phyloP scores from a whole-genome alignment of 371 early-diverging fungal species.

The Mortierella sp. region DNA sequence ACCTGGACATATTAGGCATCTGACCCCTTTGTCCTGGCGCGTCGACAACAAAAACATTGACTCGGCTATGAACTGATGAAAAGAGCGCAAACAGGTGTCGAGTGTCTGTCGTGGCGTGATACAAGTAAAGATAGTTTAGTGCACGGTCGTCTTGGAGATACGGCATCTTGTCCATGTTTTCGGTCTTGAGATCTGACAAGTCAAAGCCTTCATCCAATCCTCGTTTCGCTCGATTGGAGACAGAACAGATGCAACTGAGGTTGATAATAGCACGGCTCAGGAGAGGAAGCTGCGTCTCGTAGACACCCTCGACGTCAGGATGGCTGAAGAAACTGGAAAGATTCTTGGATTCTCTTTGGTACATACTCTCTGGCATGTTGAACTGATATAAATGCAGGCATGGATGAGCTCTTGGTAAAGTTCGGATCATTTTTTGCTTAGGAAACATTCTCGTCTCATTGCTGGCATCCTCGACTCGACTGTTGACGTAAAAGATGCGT shows the following conservation, averaged over 20 bases:
- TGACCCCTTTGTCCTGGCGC: constrained; percentile 71
- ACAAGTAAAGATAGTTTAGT: constrained; percentile 76
- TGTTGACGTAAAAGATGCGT: constrained; percentile 89
- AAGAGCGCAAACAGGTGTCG: constrained; percentile 85
- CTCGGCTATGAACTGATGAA: constrained; percentile 65
- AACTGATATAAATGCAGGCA: constrained; percentile 82
- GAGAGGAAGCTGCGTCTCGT: constrained; percentile 89
- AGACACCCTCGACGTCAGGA: constrained; percentile 92
- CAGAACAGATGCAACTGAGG: constrained; percentile 72
- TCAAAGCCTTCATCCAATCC: constrained; percentile 62
- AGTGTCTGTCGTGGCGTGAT: constrained; percentile 74
- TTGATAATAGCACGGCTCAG: constrained; percentile 84
- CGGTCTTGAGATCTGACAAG: constrained; percentile 68
- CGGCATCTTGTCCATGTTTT: constrained; percentile 36
- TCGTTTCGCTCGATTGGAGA: constrained; percentile 54
- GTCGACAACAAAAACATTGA: constrained; percentile 81
- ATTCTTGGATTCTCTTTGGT: constrained; percentile 74
- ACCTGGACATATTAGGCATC: constrained; percentile 76
- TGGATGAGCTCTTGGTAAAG: constrained; percentile 53
- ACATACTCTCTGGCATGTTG: constrained; percentile 84
- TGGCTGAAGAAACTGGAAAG: constrained; percentile 87
- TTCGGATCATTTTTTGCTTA: constrained; percentile 39
- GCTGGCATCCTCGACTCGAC: constrained; percentile 68
- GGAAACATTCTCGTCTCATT: constrained; percentile 41
- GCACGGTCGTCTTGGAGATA: constrained; percentile 61